phyloP scores from a whole-genome alignment of 2,329 filamentous ascomycete species.

The Pseudogymnoascus sp. region DNA sequence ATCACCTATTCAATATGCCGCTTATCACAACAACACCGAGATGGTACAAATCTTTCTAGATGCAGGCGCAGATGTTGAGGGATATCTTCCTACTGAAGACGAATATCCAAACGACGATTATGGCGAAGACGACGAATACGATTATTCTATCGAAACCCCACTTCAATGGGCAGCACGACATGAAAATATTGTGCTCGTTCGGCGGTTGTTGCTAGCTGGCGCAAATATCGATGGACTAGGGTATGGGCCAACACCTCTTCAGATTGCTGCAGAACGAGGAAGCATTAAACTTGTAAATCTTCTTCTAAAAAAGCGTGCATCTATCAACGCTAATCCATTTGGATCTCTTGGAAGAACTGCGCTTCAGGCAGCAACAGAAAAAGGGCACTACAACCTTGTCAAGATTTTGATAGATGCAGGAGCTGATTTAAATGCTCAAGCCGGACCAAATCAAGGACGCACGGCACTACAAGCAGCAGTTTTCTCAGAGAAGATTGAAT shows the following conservation, averaged over 20 bases:
- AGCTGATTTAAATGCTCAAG: slow-evolving; percentile 1
- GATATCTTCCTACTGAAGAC: slow-evolving; percentile 6
- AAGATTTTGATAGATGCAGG: neutral
- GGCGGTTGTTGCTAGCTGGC: slow-evolving; percentile 17
- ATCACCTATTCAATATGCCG: slow-evolving; percentile 15
- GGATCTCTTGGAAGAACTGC: neutral
- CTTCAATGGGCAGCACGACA: slow-evolving; percentile 16
- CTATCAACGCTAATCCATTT: slow-evolving; percentile 10
- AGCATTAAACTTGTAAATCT: slow-evolving; percentile 9
- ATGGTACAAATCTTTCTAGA: slow-evolving; percentile 16
- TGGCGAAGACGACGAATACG: neutral
- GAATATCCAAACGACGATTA: neutral
- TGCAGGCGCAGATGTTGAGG: slow-evolving; percentile 13
- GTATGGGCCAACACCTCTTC: slow-evolving; percentile 1
- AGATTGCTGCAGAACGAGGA: neutral
- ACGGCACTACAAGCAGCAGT: slow-evolving; percentile 6
- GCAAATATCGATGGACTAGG: slow-evolving; percentile 17
- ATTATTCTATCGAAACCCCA: slow-evolving; percentile 5
- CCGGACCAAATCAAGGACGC: neutral
- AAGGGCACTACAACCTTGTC: neutral
- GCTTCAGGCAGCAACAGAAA: slow-evolving; percentile 10
- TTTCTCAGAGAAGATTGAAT: too few relatives aligned
- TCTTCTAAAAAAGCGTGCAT: neutral
- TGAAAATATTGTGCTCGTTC: slow-evolving; percentile 9
- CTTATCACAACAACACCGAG: slow-evolving; percentile 12